Base-by-base conservation (phyloP, 192 early-diverging fungal species). In the Coemansia sp. region DNA sequence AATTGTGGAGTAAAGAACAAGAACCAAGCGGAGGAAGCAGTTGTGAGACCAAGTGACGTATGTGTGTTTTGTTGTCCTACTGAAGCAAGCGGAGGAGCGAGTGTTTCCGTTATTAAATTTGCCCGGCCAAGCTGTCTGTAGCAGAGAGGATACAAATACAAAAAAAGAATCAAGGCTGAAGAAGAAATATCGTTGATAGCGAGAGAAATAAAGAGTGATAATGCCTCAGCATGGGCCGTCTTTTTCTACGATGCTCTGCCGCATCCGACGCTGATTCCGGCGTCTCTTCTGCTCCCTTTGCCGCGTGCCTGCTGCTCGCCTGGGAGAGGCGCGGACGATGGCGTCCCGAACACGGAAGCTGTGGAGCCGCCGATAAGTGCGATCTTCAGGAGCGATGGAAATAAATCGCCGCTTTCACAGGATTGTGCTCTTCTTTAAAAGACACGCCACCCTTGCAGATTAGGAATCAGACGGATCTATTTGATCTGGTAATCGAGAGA, bases 291-390 rank as follows among this genome's bases (percentile, higher is more conserved):
- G n/a, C n/a, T n/a, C n/a, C n/a, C n/a, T n/a, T n/a, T n/a, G n/a
- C n/a, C n/a, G n/a, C n/a, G n/a, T n/a, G n/a, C n/a, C n/a, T n/a
- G n/a, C n/a, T n/a, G n/a, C n/a, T n/a, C n/a, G n/a, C n/a, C n/a
- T n/a, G n/a, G n/a, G n/a, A n/a, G 39, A 42, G 39, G 39, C 39
- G 39, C 39, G 39, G 39, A 42, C 39, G 39, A 42, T 42, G 39
- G 39, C 39, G 9, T 42, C 39, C 39, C 39, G 39, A 42, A 42
- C 39, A 42, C 39, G 39, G 39, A 42, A 42, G 16, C 39, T 16
- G 3, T 16, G 39, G 39, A 42, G 39, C 39, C 39, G 39, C 6
- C 13, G 13, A 42, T 35, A 42, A 42, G 16, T 16, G 39, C 14
- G 39, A 10, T 42, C 39, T 42, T 18, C 9, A 42, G 13, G 39